phyloP scores from a whole-genome alignment of 2,329 filamentous ascomycete species.

The Aspergillus arachidicola region DNA sequence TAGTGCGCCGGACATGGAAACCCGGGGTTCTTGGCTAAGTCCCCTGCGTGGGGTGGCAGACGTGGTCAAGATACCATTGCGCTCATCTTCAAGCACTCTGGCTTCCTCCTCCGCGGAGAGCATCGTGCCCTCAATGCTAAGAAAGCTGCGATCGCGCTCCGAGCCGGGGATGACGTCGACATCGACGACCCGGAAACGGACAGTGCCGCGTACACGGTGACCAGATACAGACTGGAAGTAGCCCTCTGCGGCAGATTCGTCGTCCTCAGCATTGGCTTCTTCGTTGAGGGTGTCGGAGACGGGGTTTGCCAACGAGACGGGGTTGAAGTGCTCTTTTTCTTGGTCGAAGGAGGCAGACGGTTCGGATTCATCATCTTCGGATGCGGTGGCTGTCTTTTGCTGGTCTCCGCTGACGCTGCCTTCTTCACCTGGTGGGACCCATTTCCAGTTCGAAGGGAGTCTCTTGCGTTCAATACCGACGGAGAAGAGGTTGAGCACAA shows the following conservation, averaged over 20 bases:
- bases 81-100: constrained; percentile 59
- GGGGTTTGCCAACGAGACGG: constrained; percentile 36
- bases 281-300: constrained; percentile 25
- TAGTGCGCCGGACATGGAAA: constrained; percentile 26
- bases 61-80: constrained; percentile 36
- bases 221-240: constrained; percentile 77
- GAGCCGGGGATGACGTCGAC: constrained; percentile 73
- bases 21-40: constrained; percentile 9
- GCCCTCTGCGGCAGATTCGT: constrained; percentile 60
- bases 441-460: constrained; percentile 78
- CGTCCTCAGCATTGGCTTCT: constrained; percentile 46
- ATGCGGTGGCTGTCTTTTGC: constrained; percentile 16
- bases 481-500: constrained; percentile 91
- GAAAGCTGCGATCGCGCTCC: constrained; percentile 72
- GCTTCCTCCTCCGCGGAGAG: constrained; percentile 69
- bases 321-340: constrained; percentile 44
- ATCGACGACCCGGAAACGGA: constrained; percentile 79
- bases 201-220: constrained; percentile 67
- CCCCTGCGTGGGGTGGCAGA: constrained; percentile 28
- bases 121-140: constrained; percentile 89
- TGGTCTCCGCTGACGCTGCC: constrained; percentile 16
- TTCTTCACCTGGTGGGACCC: constrained; percentile 63
- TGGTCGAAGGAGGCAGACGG: constrained; percentile 32
- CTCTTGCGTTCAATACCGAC: constrained; percentile 78
- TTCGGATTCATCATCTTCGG: constrained; percentile 34